A percentile compares a stretch with the other conserved stretches of the same genome.
Conservation (phyloP, 163 green algal genomes). For the Chlamydomonas reinhardtii region DNA sequence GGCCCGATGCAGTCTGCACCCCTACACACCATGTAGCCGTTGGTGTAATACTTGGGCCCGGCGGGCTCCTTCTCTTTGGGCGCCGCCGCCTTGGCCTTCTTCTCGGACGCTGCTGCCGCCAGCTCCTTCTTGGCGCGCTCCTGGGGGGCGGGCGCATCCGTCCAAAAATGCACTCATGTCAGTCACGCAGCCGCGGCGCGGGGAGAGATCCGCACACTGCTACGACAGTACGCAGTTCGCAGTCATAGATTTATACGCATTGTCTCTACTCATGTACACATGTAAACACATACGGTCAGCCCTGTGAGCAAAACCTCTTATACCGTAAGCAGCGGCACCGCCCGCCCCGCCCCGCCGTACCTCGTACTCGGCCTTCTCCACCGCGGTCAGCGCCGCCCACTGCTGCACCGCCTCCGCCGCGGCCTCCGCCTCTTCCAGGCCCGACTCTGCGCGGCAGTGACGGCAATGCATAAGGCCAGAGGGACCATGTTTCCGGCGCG, state of each 20-base stretch:
- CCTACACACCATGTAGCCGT: conserved; percentile 35
- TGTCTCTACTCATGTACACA: no score
- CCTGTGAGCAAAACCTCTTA: no score
- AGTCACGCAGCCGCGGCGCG: no score
- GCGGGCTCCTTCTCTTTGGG: background rate
- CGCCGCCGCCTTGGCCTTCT: background rate
- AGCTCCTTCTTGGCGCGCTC: conserved; percentile 21
- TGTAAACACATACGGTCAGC: no score
- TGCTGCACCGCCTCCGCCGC: conserved; percentile 3
- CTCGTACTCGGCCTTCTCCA: conserved; percentile 36
- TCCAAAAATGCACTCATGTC: no score
- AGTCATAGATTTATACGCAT: no score
- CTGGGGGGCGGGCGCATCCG: background rate
- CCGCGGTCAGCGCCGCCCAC: conserved; percentile 5
- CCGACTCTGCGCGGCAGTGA: background rate
- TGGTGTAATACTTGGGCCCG: conserved; percentile 44
- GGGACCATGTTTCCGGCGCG: no score
- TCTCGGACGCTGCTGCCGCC: background rate
- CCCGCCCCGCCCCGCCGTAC: background rate
- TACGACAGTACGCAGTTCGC: no score
- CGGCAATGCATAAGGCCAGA: background rate
- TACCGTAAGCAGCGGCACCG: no score
- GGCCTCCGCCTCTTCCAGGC: background rate
- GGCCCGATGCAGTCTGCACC: no score
- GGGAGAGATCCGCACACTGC: no score